phyloP scores from a whole-genome alignment of 2,329 filamentous ascomycete species.

The Monascus ruber region DNA sequence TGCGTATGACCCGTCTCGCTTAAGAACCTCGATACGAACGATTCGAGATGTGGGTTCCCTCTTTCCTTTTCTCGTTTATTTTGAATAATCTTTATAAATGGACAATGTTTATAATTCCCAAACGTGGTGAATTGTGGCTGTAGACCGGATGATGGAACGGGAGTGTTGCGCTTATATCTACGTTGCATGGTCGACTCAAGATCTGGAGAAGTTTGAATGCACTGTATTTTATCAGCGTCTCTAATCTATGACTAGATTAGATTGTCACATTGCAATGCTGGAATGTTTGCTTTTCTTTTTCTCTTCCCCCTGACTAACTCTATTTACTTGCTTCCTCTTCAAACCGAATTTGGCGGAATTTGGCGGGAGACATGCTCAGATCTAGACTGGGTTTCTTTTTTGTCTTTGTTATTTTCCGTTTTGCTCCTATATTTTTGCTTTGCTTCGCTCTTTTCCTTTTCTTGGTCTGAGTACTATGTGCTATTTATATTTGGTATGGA shows the following conservation, averaged over 20 bases:
- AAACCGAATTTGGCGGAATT: too few relatives aligned
- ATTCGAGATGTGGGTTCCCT: not conserved
- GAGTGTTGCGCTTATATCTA: slow-evolving; percentile 1
- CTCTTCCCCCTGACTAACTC: not conserved
- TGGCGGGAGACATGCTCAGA: too few relatives aligned
- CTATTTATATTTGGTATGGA: too few relatives aligned
- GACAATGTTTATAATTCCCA: slow-evolving; percentile 1
- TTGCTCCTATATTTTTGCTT: too few relatives aligned
- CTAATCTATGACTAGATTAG: slow-evolving; percentile 10
- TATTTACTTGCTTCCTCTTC: too few relatives aligned
- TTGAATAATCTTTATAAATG: slow-evolving; percentile 1
- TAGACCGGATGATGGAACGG: slow-evolving; percentile 1
- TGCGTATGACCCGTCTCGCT: not conserved
- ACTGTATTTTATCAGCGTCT: slow-evolving; percentile 15
- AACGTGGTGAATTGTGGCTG: not conserved
- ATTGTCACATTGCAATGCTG: slow-evolving; percentile 8
- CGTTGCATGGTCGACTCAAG: slow-evolving; percentile 10
- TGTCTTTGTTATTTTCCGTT: too few relatives aligned
- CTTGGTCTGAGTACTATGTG: too few relatives aligned
- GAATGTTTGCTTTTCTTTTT: slow-evolving; percentile 9
- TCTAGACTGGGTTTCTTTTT: too few relatives aligned
- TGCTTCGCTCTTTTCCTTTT: too few relatives aligned
- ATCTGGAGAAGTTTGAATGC: slow-evolving; percentile 3
- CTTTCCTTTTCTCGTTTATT: slow-evolving; percentile 1
- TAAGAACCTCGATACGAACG: not conserved